These are phyloP conservation scores for Mycosphaerella arachidis DNA, from an alignment of 2,329 filamentous ascomycete genomes.

Conservation along the genomic window DNA sequence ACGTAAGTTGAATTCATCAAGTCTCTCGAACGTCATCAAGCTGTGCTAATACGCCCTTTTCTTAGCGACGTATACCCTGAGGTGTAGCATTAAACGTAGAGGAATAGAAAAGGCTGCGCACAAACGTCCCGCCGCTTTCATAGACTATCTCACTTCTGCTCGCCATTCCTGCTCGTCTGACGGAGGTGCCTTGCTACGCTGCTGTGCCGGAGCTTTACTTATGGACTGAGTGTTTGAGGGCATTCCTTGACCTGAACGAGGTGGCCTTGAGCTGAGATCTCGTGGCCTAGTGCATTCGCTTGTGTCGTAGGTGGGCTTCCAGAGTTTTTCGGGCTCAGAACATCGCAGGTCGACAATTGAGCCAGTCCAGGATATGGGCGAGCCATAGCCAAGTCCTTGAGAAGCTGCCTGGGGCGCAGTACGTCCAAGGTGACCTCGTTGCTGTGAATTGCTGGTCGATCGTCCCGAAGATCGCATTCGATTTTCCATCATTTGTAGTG, in stretches of 20 bases:
- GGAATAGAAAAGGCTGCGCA: background rate
- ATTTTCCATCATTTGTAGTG: background rate
- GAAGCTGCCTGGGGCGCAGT: too few relatives aligned
- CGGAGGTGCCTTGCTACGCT: background rate
- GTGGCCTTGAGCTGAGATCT: background rate
- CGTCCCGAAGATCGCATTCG: background rate
- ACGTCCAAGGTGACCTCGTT: background rate
- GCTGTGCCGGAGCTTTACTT: background rate
- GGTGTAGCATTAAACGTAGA: background rate
- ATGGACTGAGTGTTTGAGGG: background rate
- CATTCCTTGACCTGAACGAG: background rate
- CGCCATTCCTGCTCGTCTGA: background rate
- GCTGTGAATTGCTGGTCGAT: background rate
- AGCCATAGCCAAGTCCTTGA: background rate
- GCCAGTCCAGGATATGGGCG: background rate
- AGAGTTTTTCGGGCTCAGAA: background rate
- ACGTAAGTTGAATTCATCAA: conserved; percentile 27
- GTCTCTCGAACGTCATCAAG: background rate
- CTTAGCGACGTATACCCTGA: conserved; percentile 32
- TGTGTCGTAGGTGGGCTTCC: background rate
- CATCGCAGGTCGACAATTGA: background rate
- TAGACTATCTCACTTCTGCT: background rate
- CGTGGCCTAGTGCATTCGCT: background rate
- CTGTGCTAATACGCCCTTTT: background rate
- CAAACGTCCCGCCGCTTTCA: background rate